phyloP scores from a whole-genome alignment of 1,139 yeast species.

The Blastobotrys ciferrii region DNA sequence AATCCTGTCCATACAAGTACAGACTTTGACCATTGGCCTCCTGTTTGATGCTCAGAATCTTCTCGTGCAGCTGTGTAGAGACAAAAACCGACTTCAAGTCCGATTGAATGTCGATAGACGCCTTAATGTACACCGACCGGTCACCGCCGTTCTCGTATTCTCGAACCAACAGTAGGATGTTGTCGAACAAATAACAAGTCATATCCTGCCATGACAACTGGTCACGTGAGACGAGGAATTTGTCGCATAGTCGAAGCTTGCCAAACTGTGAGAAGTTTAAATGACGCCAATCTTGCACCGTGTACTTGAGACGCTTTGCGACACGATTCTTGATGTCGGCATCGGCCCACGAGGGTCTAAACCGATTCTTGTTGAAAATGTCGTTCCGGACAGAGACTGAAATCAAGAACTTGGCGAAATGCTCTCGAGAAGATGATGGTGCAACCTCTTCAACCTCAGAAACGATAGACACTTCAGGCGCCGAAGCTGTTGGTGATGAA shows the following conservation, averaged over 20 bases:
- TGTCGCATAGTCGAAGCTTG: conserved; percentile 23
- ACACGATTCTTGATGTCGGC: conserved; percentile 10
- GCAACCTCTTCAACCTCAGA: conserved; percentile 22
- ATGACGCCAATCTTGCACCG: conserved; percentile 22
- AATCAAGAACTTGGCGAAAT: conserved; percentile 19
- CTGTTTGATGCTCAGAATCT: conserved; percentile 16
- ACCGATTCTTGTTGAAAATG: conserved; percentile 13
- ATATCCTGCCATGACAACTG: conserved; percentile 24
- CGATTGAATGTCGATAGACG: conserved; percentile 21
- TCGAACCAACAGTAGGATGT: conserved; percentile 22
- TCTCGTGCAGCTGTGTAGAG: conserved; percentile 16
- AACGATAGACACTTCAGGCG: conserved; percentile 19
- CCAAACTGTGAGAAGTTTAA: conserved; percentile 24
- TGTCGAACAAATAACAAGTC: conserved; percentile 27
- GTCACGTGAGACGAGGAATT: conserved; percentile 24
- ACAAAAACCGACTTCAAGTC: conserved; percentile 21
- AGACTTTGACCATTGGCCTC: conserved; percentile 15
- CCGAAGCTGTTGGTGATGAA: background rate
- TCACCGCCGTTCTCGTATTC: conserved; percentile 10
- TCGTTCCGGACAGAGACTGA: conserved; percentile 20
- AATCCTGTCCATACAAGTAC: conserved; percentile 18
- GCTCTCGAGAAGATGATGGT: conserved; percentile 16
- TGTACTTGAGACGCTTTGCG: conserved; percentile 15
- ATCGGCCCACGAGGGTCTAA: conserved; percentile 18
- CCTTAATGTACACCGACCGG: conserved; percentile 21